Percentiles rank a stretch among this genome's conserved stretches.
phyloP scores from a whole-genome alignment of 148 eudicot species.

The Pouteria glomerata region DNA sequence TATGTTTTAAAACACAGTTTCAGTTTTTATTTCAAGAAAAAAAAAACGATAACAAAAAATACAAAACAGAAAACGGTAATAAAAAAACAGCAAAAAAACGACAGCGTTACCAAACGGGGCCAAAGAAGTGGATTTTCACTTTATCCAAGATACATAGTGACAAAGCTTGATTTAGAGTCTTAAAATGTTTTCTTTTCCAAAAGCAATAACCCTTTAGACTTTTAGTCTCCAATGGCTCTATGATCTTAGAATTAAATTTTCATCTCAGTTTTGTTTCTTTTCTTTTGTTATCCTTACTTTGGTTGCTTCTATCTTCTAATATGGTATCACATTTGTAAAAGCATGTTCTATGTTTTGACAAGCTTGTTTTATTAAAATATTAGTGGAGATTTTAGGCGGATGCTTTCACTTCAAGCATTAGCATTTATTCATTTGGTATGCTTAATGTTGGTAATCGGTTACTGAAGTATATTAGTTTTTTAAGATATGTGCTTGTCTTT shows the following conservation, averaged over 20 bases:
- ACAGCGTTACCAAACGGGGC: too few relatives aligned
- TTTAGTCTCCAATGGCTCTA: not conserved
- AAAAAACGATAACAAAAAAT: too few relatives aligned
- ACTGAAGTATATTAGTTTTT: not conserved
- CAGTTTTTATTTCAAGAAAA: too few relatives aligned
- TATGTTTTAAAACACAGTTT: too few relatives aligned
- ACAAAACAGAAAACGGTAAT: too few relatives aligned
- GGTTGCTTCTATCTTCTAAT: not conserved
- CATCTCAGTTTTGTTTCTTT: not conserved
- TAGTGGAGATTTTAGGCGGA: too few relatives aligned
- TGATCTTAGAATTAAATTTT: not conserved
- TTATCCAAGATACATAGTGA: not conserved
- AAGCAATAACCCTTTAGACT: not conserved
- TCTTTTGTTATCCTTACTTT: not conserved
- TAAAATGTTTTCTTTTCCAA: not conserved
- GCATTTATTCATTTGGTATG: not conserved
- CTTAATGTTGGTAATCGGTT: not conserved
- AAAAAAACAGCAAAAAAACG: too few relatives aligned
- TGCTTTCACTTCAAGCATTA: too few relatives aligned
- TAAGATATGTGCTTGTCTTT: conserved; percentile 11
- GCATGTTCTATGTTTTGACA: not conserved
- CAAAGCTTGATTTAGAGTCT: not conserved
- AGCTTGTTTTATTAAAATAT: not conserved
- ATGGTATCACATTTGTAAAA: not conserved
- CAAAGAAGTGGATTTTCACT: too few relatives aligned